Base-by-base conservation (phyloP, 768 basidiomycete genomes). In the Pholiota microspora region DNA sequence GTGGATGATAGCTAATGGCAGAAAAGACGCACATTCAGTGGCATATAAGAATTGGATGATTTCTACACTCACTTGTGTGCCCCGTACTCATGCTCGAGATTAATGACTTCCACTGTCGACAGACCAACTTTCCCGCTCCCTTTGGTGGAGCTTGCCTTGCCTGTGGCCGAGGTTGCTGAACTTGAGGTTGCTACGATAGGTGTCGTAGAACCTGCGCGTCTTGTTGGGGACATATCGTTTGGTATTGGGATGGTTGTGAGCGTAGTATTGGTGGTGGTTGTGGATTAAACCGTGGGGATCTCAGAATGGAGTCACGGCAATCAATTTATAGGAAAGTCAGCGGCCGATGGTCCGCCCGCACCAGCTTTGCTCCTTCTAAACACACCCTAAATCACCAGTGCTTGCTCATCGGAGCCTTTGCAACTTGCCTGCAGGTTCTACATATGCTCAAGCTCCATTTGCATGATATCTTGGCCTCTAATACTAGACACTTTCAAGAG, bases 1-100 rank as follows among this genome's bases (percentile, higher is more conserved):
- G 75, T 0, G 97, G 95, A 67, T 97, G 94, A 69, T 98, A 98
- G 73, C 96, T 98, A 74, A 73, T 67, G 49, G 76, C 67, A 73
- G 74, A 73, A 74, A 76, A 62, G 61, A 68, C 75, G 72, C 77
- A 75, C 45, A 23, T 21, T 46, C 67, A 56, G 62, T 67, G 73
- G 67, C 74, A 58, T 60, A 51, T 67, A 63, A 49, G 49, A 45
- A 4, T 15, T 21, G 21, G 13, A 7, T 15, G 5, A 40, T 40
- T 45, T 25, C 7, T 8, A 4, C 45, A 80, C 88, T 80, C 71
- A 94, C 93, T 94, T 94, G 79, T 94, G 92, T 51, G 92, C 92
- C 27, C 87, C 86, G 63, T 87, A 79, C 65, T 88, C 79, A 61
- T 92, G 82, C 69, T 98, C 94, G 60, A 94, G 77, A 42, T 77